Evolutionary conservation across 1,139 yeast species (phyloP).

Genomic region (Zygosaccharomyces sapae): DNA sequence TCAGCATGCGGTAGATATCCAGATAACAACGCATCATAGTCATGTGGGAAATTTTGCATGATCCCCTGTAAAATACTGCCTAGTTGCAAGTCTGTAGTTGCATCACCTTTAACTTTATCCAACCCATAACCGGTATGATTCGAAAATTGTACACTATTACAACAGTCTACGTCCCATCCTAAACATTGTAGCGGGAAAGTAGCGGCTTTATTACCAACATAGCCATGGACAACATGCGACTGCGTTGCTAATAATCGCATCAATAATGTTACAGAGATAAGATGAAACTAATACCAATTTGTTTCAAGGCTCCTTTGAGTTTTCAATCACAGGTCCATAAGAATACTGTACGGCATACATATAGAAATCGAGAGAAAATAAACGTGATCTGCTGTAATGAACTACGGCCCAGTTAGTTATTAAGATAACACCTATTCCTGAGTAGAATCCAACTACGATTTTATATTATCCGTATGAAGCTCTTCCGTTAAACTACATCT

Average conservation of each 20-base stretch:
- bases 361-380: not conserved
- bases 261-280: not conserved
- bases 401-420: no score
- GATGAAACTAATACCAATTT: not conserved
- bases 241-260: constrained; percentile 37
- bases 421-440: no score
- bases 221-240: constrained; percentile 84
- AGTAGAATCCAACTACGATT: no score
- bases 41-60: constrained; percentile 15
- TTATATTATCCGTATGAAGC: no score
- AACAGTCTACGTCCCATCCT: constrained; percentile 82
- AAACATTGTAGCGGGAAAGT: constrained; percentile 71
- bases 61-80: constrained; percentile 36
- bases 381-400: not conserved
- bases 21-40: constrained; percentile 59
- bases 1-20: constrained; percentile 63
- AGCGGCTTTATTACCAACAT: constrained; percentile 77
- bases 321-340: no score
- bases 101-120: constrained; percentile 44
- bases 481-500: no score
- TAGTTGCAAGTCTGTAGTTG: constrained; percentile 46
- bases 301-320: no score
- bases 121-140: constrained; percentile 80
- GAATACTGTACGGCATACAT: not conserved
- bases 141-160: constrained; percentile 75